Percentiles rank a stretch among this genome's conserved stretches.
These are phyloP conservation scores for Hanseniaspora guilliermondii DNA, from an alignment of 805 yeast genomes.

Conservation along the genomic window DNA sequence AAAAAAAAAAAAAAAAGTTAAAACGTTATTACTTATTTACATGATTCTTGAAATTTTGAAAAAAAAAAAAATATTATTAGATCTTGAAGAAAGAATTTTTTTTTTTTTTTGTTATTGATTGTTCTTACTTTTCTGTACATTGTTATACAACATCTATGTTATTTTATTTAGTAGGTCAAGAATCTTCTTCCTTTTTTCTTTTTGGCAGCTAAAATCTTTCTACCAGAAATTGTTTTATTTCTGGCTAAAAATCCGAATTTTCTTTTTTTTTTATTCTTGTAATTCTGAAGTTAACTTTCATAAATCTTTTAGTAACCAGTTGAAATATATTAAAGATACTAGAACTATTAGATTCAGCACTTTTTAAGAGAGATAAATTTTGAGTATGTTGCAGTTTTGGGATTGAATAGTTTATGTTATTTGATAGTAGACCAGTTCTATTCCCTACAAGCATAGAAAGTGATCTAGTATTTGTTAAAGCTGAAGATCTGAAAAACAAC, in stretches of 20 bases:
- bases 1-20: background rate
- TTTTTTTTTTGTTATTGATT: no score
- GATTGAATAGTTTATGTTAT: background rate
- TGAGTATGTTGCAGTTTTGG: background rate
- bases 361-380: background rate
- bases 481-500: background rate
- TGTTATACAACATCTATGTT: no score
- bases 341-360: background rate
- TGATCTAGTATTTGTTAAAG: background rate
- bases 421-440: conserved; percentile 4
- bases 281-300: conserved; percentile 6
- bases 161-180: conserved; percentile 49
- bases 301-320: conserved; percentile 2
- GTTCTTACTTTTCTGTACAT: no score
- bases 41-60: background rate
- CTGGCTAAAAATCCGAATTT: conserved; percentile 82
- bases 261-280: conserved; percentile 61
- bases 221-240: conserved; percentile 58
- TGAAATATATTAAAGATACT: background rate
- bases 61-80: no score
- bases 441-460: conserved; percentile 12
- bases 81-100: no score
- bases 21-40: background rate
- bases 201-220: conserved; percentile 66
- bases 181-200: conserved; percentile 89